A percentile compares a stretch with the other conserved stretches of the same genome.
Conservation (phyloP, 495 filamentous ascomycete species). For the Podospora pseudopauciseta region DNA sequence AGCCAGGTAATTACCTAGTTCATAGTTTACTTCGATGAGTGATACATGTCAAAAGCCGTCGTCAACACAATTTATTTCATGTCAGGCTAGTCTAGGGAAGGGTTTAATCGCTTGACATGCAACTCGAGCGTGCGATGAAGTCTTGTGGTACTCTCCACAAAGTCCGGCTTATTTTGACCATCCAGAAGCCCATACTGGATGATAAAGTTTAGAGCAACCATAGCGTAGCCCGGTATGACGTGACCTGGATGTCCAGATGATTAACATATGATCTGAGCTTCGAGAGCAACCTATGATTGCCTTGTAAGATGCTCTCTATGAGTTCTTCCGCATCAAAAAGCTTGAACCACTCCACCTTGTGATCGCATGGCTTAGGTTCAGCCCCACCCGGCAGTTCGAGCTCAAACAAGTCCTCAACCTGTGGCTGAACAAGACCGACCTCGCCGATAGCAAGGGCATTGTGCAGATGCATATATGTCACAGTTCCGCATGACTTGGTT, state of each 20-base stretch:
- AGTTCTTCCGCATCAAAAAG: neutral
- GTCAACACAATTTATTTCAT: neutral
- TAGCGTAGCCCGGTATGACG: neutral
- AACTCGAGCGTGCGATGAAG: slow-evolving; percentile 1
- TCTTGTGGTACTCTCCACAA: neutral
- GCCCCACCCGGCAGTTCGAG: neutral
- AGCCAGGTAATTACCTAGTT: neutral
- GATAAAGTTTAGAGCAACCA: neutral
- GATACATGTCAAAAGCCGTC: neutral
- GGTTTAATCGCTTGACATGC: neutral
- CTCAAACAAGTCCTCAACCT: slow-evolving; percentile 1
- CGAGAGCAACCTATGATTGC: neutral
- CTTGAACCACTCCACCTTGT: neutral
- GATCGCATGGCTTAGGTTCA: neutral
- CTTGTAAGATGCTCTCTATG: neutral
- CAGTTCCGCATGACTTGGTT: neutral
- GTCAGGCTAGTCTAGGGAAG: neutral
- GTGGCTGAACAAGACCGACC: neutral
- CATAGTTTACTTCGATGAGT: neutral
- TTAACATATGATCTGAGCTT: neutral
- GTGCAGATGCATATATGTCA: neutral
- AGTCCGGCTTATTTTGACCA: neutral
- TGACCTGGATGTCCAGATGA: neutral
- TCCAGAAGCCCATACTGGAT: neutral
- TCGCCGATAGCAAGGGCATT: neutral